Percentiles rank a stretch among this genome's conserved stretches.
Conservation (phyloP, 495 filamentous ascomycete species). For the Cercophora sp. region DNA sequence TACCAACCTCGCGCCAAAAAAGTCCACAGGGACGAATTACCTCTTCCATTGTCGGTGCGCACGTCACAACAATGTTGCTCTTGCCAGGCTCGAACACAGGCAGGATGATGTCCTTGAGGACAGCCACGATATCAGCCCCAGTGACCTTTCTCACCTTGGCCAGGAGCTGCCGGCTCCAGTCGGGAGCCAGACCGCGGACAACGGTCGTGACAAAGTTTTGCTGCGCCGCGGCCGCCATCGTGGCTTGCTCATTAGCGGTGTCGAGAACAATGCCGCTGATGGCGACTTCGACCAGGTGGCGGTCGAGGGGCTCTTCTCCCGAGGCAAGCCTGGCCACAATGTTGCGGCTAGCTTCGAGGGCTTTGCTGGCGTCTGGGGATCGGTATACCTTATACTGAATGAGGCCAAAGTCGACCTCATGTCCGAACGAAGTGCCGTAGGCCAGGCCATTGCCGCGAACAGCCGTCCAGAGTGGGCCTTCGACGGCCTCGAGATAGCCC, state of each 20-base stretch:
- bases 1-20: too few relatives aligned
- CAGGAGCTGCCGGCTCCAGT: conserved; percentile 74
- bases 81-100: conserved; percentile 72
- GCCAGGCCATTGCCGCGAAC: conserved; percentile 89
- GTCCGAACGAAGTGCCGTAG: conserved; percentile 75
- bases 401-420: conserved; percentile 72
- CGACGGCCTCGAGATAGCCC: conserved; percentile 86
- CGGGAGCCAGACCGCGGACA: conserved; percentile 67
- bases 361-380: conserved; percentile 83
- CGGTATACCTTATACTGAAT: conserved; percentile 80
- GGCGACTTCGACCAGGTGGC: conserved; percentile 81
- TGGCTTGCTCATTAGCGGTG: conserved; percentile 83
- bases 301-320: conserved; percentile 65
- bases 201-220: conserved; percentile 80
- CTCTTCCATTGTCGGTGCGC: conserved; percentile 78
- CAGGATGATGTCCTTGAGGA: conserved; percentile 69
- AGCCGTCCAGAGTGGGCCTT: conserved; percentile 90
- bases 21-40: too few relatives aligned
- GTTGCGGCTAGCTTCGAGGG: conserved; percentile 69
- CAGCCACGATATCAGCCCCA: conserved; percentile 70
- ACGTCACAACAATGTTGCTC: conserved; percentile 84
- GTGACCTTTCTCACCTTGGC: conserved; percentile 70
- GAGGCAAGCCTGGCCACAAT: conserved; percentile 54
- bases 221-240: conserved; percentile 72
- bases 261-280: conserved; percentile 80